Evolutionary conservation across 331 rosid species (phyloP).

Genomic region (Pyracantha coccinea): DNA sequence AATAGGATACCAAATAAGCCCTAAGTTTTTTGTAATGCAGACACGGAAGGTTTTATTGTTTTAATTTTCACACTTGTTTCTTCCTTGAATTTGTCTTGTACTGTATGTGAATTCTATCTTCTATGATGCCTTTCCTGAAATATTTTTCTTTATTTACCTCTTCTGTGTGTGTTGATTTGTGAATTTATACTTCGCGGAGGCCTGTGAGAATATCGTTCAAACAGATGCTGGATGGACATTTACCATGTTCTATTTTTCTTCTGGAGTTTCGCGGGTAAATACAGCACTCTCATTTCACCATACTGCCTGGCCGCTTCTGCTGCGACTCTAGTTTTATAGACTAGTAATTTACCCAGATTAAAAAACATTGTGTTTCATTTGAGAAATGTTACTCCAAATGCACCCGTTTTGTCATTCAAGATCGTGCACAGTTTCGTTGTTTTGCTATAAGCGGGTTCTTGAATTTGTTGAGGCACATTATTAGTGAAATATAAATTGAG

Average conservation of each 20-base stretch:
- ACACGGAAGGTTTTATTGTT: not conserved
- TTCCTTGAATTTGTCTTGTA: not conserved
- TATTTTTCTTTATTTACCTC: not conserved
- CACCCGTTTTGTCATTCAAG: not conserved
- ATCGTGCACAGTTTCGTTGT: not conserved
- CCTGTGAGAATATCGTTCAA: constrained; percentile 21
- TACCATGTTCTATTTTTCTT: not conserved
- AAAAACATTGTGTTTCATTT: not conserved
- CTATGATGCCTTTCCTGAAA: not conserved
- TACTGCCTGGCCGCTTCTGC: not conserved
- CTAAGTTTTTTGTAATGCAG: not conserved
- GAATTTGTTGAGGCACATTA: not conserved
- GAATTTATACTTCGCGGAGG: constrained; percentile 41
- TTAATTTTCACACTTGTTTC: not conserved
- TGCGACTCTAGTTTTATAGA: not conserved
- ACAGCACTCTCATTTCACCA: not conserved
- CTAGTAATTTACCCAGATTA: not conserved
- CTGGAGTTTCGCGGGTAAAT: not conserved
- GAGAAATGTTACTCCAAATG: not conserved
- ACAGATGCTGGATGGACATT: not conserved
- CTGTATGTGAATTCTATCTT: not conserved
- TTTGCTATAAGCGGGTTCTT: not conserved
- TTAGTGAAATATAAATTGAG: no score
- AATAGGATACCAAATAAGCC: no score
- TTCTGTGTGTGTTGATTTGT: constrained; percentile 8